Base-by-base conservation (phyloP, 1,139 yeast genomes). In the Geotrichum bryndzae region DNA sequence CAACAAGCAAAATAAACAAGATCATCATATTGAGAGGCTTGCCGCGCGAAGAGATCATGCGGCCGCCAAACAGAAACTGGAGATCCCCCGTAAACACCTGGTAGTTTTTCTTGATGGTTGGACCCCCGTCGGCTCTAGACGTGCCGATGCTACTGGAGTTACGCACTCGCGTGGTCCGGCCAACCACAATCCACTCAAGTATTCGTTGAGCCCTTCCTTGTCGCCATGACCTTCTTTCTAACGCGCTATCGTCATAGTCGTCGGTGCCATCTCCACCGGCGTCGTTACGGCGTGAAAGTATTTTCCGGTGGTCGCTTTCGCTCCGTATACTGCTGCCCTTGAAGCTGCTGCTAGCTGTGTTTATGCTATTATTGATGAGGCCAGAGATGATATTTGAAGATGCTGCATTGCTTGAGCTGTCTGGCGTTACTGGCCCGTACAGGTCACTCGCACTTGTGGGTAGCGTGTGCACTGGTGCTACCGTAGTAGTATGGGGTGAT, bases 1-100 rank as follows among this genome's bases (percentile, higher is more conserved):
- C 84, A 0, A 79, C 67, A 0, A 84, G 57, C 0, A 83, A 69
- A 1, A 76, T 51, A 0, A 73, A 58, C 0, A 77, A 74, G 0
- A 82, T 78, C 22, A 56, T 75, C 73, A 55, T 76, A 67, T 35
- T 83, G 81, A 61, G 69, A 65, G 64, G 77, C 72, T 63, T 76
- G 76, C 60, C 78, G 22, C 63, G 64, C 0, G 74, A 74, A 0
- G 81, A 73, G 48, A 84, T 74, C 55, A 85, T 70, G 51, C 91
- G 73, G 0, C 96, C 96, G 6, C 95, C 95, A 62, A 83, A 75
- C 3, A 86, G 73, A 72, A 81, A 88, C 2, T 82, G 62, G 56
- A 74, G 75, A 51, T 74, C 76, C 54, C 72, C 68, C n/a, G 66
- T 76, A 71, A 75, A 80, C 73, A 68, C 78, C 74, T 69, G 73